Conservation (phyloP, 1,139 yeast species). For the Debaryomyces singareniensis region DNA sequence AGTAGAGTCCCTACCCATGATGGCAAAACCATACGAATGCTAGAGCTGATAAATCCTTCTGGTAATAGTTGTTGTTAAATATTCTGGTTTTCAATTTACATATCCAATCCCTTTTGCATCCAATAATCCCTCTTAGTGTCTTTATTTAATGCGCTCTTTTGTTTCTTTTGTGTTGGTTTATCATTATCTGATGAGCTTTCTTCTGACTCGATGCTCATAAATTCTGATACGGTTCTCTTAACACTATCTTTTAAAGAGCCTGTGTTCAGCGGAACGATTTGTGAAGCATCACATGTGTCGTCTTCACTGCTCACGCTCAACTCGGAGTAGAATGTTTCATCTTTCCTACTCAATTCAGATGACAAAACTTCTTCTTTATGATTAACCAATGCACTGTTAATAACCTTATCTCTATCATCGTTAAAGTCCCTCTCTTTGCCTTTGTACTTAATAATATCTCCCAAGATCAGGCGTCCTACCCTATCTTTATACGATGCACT, state of each 20-base stretch:
- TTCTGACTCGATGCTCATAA: slow-evolving; percentile 15
- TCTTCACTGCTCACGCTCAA: slow-evolving; percentile 37
- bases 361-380: slow-evolving; percentile 16
- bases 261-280: slow-evolving; percentile 1
- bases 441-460: slow-evolving; percentile 70
- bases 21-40: slow-evolving; percentile 5
- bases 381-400: slow-evolving; percentile 50
- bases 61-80: slow-evolving; percentile 7
- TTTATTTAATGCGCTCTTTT: slow-evolving; percentile 22
- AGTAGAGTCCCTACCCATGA: background rate
- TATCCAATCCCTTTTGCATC: slow-evolving; percentile 39
- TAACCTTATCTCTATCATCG: slow-evolving; percentile 64
- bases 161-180: slow-evolving; percentile 8
- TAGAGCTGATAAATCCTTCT: slow-evolving; percentile 4
- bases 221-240: slow-evolving; percentile 19
- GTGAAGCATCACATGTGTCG: slow-evolving; percentile 8
- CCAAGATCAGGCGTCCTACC: slow-evolving; percentile 68
- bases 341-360: slow-evolving; percentile 13
- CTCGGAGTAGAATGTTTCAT: slow-evolving; percentile 36
- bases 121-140: slow-evolving; percentile 35
- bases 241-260: slow-evolving; percentile 8
- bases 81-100: slow-evolving; percentile 7
- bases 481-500: slow-evolving; percentile 62
- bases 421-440: slow-evolving; percentile 76
- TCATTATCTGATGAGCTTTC: slow-evolving; percentile 10